Percentiles rank a stretch among this genome's conserved stretches.
These are phyloP conservation scores for Mrakia frigida DNA, from an alignment of 768 basidiomycete genomes.

Conservation along the genomic window DNA sequence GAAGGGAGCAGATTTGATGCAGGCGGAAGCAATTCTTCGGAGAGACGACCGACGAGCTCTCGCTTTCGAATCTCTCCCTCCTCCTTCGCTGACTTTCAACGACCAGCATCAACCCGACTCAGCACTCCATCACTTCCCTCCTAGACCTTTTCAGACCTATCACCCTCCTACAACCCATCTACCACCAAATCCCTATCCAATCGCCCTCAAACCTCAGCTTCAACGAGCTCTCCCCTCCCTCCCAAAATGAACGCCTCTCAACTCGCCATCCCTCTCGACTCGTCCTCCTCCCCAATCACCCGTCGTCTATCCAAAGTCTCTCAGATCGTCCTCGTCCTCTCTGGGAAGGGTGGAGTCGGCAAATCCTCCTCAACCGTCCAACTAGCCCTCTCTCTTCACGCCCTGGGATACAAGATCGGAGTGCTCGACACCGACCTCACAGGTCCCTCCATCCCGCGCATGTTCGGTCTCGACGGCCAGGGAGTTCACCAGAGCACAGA, in stretches of 20 bases:
- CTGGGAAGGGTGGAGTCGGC: constrained; percentile 94
- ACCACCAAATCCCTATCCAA: too few species aligned
- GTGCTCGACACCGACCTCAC: constrained; percentile 91
- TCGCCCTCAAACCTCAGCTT: constrained; percentile 34
- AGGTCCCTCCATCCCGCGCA: constrained; percentile 88
- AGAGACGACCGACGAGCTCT: too few species aligned
- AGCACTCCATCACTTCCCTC: too few species aligned
- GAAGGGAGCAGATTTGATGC: too few species aligned
- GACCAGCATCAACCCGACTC: too few species aligned
- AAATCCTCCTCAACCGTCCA: constrained; percentile 94
- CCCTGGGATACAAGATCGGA: constrained; percentile 70
- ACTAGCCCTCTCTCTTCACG: constrained; percentile 77
- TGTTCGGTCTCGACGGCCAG: constrained; percentile 83
- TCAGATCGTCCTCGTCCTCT: constrained; percentile 78
- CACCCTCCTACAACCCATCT: too few species aligned
- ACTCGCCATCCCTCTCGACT: neutral
- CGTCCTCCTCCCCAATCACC: constrained; percentile 54
- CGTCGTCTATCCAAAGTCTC: constrained; percentile 68
- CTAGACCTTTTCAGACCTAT: too few species aligned
- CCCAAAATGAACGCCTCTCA: neutral
- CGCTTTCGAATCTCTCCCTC: too few species aligned
- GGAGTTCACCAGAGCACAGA: constrained; percentile 87
- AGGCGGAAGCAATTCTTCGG: too few species aligned
- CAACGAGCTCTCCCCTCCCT: constrained; percentile 45
- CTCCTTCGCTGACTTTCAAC: too few species aligned